These are phyloP conservation scores for Fusarium miscanthi DNA, from an alignment of 2,329 filamentous ascomycete genomes.

Conservation along the genomic window DNA sequence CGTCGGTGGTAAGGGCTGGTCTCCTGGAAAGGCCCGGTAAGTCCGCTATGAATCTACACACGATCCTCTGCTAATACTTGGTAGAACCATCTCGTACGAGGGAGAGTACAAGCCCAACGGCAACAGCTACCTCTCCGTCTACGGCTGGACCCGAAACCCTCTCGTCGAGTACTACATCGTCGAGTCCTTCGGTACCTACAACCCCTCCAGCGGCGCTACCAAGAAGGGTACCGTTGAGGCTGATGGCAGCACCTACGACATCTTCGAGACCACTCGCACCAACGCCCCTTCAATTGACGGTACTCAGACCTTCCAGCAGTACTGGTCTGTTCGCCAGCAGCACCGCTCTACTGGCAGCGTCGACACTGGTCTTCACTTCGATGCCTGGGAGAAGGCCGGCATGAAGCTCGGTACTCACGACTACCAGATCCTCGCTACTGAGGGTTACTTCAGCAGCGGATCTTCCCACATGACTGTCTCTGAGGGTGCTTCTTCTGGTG, in stretches of 20 bases:
- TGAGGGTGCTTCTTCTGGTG: slow-evolving; percentile 13
- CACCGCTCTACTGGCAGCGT: slow-evolving; percentile 64
- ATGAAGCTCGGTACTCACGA: slow-evolving; percentile 61
- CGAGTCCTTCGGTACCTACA: slow-evolving; percentile 49
- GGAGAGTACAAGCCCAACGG: slow-evolving; percentile 50
- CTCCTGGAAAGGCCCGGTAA: slow-evolving; percentile 48
- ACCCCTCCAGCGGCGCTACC: slow-evolving; percentile 48
- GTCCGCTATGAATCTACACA: slow-evolving; percentile 43
- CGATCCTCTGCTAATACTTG: not conserved
- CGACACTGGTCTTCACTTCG: slow-evolving; percentile 61
- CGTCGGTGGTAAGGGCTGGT: slow-evolving; percentile 45
- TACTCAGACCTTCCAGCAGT: slow-evolving; percentile 63
- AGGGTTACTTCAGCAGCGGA: slow-evolving; percentile 64
- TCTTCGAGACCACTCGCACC: slow-evolving; percentile 51
- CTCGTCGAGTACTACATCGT: slow-evolving; percentile 55
- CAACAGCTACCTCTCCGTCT: slow-evolving; percentile 53
- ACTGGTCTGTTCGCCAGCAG: slow-evolving; percentile 61
- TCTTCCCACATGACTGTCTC: slow-evolving; percentile 59
- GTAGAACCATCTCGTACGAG: slow-evolving; percentile 42
- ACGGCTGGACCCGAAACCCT: slow-evolving; percentile 54
- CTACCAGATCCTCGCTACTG: slow-evolving; percentile 66
- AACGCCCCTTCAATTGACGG: slow-evolving; percentile 61
- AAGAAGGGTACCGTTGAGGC: slow-evolving; percentile 48
- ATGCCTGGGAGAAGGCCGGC: slow-evolving; percentile 62
- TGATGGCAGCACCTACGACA: slow-evolving; percentile 54